Percentiles rank a stretch among this genome's conserved stretches.
phyloP scores from a whole-genome alignment of 1,284 basidiomycete genomes.

The Moesziomyces globuligerus region DNA sequence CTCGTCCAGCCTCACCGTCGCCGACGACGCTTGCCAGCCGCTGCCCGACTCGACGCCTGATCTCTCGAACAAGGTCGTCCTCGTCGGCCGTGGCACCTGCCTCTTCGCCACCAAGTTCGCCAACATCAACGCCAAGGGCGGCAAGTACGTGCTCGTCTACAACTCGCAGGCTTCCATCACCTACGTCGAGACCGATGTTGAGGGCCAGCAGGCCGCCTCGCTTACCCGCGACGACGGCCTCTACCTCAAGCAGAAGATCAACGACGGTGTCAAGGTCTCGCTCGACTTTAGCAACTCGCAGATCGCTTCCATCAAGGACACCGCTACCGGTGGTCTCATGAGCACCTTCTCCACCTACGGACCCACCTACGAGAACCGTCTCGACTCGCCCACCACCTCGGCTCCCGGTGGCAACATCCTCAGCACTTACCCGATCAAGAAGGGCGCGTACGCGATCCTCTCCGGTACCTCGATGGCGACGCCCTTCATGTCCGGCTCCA shows the following conservation, averaged over 20 bases:
- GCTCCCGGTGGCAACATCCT: slow-evolving; percentile 73
- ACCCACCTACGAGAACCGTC: slow-evolving; percentile 74
- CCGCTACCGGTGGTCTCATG: slow-evolving; percentile 72
- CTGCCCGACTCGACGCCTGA: slow-evolving; percentile 51
- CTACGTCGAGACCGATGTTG: slow-evolving; percentile 37
- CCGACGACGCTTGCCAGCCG: slow-evolving; percentile 48
- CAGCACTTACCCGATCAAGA: slow-evolving; percentile 54
- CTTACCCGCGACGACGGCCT: slow-evolving; percentile 49
- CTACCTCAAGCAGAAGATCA: slow-evolving; percentile 69
- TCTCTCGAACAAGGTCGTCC: slow-evolving; percentile 51
- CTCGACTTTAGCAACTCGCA: slow-evolving; percentile 72
- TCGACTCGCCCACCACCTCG: slow-evolving; percentile 72
- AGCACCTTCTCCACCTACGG: slow-evolving; percentile 74
- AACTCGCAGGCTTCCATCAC: slow-evolving; percentile 62
- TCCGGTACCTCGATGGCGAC: slow-evolving; percentile 69
- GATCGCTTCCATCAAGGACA: slow-evolving; percentile 64
- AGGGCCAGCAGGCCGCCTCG: slow-evolving; percentile 46
- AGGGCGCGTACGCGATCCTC: slow-evolving; percentile 69
- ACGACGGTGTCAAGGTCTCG: slow-evolving; percentile 68
- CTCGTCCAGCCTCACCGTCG: slow-evolving; percentile 38
- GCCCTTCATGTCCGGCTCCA: slow-evolving; percentile 74
- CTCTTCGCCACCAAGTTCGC: slow-evolving; percentile 52
- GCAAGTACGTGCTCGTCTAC: slow-evolving; percentile 59
- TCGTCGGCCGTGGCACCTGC: slow-evolving; percentile 59
- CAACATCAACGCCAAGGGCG: slow-evolving; percentile 65